These are phyloP conservation scores for Mrakia blollopis DNA, from an alignment of 768 basidiomycete species.

Conservation along the genomic window DNA sequence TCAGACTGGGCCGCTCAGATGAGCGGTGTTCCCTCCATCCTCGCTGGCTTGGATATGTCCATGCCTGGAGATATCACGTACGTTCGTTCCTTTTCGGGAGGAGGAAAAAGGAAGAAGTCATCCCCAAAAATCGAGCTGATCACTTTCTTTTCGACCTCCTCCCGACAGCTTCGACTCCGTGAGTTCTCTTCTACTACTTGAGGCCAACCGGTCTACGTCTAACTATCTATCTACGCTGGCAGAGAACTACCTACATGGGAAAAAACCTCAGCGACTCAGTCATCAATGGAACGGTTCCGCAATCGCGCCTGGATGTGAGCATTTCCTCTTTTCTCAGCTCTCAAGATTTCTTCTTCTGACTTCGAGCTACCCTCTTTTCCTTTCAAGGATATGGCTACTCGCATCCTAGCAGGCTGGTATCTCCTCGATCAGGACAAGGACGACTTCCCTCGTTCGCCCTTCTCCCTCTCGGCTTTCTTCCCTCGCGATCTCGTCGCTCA, in stretches of 20 bases:
- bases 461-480: not conserved
- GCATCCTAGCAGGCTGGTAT: constrained; percentile 56
- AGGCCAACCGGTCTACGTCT: not conserved
- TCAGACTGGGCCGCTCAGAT: constrained; percentile 52
- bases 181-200: not conserved
- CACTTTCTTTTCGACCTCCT: not conserved
- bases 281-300: not conserved
- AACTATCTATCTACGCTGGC: not conserved
- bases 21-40: constrained; percentile 26
- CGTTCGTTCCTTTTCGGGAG: not conserved
- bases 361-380: constrained; percentile 49
- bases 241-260: not conserved
- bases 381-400: constrained; percentile 61
- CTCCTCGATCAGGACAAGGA: constrained; percentile 43
- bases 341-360: constrained; percentile 61
- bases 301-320: not conserved
- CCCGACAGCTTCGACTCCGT: not conserved
- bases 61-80: constrained; percentile 40
- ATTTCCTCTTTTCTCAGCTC: not conserved
- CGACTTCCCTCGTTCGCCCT: constrained; percentile 46
- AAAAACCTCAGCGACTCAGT: not conserved
- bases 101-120: no score
- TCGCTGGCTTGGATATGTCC: constrained; percentile 42
- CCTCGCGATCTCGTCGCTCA: not conserved
- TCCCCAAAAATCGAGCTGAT: not conserved